phyloP scores from a whole-genome alignment of 345 rosid genomes.

The Citrus australasica region DNA sequence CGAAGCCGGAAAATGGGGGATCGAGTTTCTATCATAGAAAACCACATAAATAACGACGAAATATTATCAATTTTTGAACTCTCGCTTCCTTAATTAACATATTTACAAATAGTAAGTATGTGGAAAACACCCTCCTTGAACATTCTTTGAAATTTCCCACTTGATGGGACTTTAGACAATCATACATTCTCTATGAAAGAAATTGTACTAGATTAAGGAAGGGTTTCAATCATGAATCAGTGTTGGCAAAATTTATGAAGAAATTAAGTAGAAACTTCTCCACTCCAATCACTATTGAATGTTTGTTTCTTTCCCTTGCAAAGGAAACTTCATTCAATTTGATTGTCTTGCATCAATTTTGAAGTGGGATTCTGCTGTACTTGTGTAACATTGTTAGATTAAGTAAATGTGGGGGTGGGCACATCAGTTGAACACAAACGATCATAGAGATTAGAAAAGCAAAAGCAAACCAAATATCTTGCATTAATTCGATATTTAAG shows the following conservation, averaged over 20 bases:
- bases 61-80: no score
- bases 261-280: not conserved
- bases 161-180: not conserved
- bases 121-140: not conserved
- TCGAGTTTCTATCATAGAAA: no score
- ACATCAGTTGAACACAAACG: not conserved
- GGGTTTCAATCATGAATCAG: not conserved
- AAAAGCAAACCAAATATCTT: slow-evolving; percentile 7
- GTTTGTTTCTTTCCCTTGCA: no score
- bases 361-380: no score
- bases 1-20: no score
- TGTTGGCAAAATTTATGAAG: not conserved
- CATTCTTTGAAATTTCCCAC: slow-evolving; percentile 10
- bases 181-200: no score
- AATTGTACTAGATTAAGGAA: no score
- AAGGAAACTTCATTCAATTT: not conserved
- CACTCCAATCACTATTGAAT: not conserved
- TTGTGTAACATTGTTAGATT: not conserved
- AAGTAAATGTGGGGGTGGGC: not conserved
- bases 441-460: not conserved
- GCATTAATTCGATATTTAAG: not conserved
- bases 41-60: no score
- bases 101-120: no score
- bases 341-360: not conserved
- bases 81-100: no score